A percentile compares a stretch with the other conserved stretches of the same genome.
These are phyloP conservation scores for Geranomyces michiganensis DNA, from an alignment of 192 early-diverging fungal genomes.

Conservation along the genomic window DNA sequence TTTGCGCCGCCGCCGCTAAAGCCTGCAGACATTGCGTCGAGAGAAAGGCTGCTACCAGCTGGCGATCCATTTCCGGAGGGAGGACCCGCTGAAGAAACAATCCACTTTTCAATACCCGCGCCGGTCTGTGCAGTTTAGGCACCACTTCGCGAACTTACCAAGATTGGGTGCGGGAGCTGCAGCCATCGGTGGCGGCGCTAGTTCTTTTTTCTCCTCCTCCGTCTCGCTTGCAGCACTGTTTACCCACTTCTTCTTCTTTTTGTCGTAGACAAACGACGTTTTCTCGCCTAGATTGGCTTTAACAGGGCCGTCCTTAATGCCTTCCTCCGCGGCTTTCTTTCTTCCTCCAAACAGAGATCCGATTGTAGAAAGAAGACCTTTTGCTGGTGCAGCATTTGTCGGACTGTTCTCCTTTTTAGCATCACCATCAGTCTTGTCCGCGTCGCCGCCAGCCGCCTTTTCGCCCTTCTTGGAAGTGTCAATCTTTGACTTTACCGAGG, in stretches of 20 bases:
- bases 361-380: slow-evolving; percentile 38
- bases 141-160: too few relatives aligned
- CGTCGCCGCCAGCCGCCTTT: slow-evolving; percentile 26
- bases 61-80: too few relatives aligned
- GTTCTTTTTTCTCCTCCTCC: slow-evolving; percentile 31
- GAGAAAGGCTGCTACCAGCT: too few relatives aligned
- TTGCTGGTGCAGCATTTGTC: not conserved
- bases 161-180: slow-evolving; percentile 10
- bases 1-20: not conserved
- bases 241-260: slow-evolving; percentile 85
- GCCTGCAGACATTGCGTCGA: slow-evolving; percentile 2
- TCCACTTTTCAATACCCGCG: too few relatives aligned
- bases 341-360: slow-evolving; percentile 45
- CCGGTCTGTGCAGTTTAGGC: too few relatives aligned
- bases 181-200: slow-evolving; percentile 48
- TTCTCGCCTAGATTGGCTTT: slow-evolving; percentile 89
- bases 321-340: slow-evolving; percentile 18
- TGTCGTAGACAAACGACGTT: slow-evolving; percentile 84
- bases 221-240: slow-evolving; percentile 63
- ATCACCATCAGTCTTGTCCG: not conserved
- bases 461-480: not conserved
- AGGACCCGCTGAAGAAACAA: too few relatives aligned
- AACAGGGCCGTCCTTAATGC: slow-evolving; percentile 40
- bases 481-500: not conserved
- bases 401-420: not conserved